A percentile compares a stretch with the other conserved stretches of the same genome.
Evolutionary conservation across 768 basidiomycete species (phyloP).

Genomic region (Dentipellis fragilis): DNA sequence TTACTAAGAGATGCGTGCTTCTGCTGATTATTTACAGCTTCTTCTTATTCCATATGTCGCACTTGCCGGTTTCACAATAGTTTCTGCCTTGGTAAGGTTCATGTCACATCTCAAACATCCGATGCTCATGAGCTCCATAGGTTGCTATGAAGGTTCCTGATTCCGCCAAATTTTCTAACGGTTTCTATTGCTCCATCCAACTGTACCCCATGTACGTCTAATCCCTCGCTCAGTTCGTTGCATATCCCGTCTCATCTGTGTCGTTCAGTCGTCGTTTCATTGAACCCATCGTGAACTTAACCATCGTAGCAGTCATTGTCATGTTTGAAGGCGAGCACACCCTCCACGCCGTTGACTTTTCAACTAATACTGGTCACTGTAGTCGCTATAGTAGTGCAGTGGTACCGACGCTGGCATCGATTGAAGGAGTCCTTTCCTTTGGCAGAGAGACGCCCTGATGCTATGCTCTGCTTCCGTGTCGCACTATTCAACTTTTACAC

Average conservation of each 20-base stretch:
- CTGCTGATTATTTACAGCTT: conserved; percentile 19
- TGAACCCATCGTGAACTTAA: conserved; percentile 36
- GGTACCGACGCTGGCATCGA: conserved; percentile 27
- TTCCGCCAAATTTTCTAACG: conserved; percentile 26
- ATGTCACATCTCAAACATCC: neutral
- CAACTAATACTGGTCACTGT: conserved; percentile 2
- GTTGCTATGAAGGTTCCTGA: conserved; percentile 15
- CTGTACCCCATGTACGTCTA: conserved; percentile 26
- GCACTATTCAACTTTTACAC: conserved; percentile 9
- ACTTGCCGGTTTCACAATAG: conserved; percentile 31
- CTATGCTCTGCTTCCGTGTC: conserved; percentile 28
- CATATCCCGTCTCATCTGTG: conserved; percentile 9
- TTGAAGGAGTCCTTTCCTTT: conserved; percentile 33
- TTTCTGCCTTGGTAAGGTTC: conserved; percentile 1
- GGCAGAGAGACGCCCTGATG: conserved; percentile 25
- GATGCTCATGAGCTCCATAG: conserved; percentile 17
- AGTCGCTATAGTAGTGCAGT: conserved; percentile 37
- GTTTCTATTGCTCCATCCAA: conserved; percentile 39
- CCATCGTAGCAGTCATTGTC: conserved; percentile 28
- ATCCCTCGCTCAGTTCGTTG: neutral
- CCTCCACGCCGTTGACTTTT: neutral
- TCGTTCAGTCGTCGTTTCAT: conserved; percentile 1
- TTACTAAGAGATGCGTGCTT: neutral
- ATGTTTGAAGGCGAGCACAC: conserved; percentile 32
- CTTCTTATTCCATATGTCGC: conserved; percentile 29